A percentile compares a stretch with the other conserved stretches of the same genome.
Evolutionary conservation across 1,139 yeast species (phyloP).

Genomic region (Nakaseomyces uthaithaninus): DNA sequence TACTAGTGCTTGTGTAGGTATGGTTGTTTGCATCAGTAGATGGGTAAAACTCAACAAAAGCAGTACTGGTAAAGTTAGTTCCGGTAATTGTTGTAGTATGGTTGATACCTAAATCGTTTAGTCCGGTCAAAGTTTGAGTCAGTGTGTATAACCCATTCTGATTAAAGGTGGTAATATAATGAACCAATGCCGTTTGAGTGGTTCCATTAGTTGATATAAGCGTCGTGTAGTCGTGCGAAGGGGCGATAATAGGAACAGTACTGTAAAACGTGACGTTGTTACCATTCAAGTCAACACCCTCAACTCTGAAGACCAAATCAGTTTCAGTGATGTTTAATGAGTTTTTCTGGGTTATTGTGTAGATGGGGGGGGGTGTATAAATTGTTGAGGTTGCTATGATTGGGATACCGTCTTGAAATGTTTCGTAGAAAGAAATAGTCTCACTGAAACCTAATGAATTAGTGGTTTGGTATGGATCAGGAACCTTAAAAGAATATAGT

Average conservation of each 20-base stretch:
- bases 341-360: neutral
- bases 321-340: neutral
- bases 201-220: neutral
- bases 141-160: neutral
- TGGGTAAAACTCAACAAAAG: neutral
- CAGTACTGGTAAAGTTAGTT: neutral
- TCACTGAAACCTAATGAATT: slow-evolving; percentile 1
- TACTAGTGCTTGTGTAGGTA: neutral
- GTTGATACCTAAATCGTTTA: neutral
- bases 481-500: slow-evolving; percentile 1
- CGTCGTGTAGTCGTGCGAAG: neutral
- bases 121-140: neutral
- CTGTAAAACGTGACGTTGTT: neutral
- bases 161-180: neutral
- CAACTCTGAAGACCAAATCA: slow-evolving; percentile 2
- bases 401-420: slow-evolving; percentile 1
- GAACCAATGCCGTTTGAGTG: neutral
- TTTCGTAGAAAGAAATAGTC: neutral
- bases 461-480: neutral
- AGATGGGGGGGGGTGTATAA: neutral
- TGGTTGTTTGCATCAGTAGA: neutral
- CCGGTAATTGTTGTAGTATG: neutral
- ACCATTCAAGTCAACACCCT: slow-evolving; percentile 5
- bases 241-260: neutral
- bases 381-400: slow-evolving; percentile 1